Percentiles rank a stretch among this genome's conserved stretches.
Conservation (phyloP, 345 rosid species). For the Gynandropsis gynandra region DNA sequence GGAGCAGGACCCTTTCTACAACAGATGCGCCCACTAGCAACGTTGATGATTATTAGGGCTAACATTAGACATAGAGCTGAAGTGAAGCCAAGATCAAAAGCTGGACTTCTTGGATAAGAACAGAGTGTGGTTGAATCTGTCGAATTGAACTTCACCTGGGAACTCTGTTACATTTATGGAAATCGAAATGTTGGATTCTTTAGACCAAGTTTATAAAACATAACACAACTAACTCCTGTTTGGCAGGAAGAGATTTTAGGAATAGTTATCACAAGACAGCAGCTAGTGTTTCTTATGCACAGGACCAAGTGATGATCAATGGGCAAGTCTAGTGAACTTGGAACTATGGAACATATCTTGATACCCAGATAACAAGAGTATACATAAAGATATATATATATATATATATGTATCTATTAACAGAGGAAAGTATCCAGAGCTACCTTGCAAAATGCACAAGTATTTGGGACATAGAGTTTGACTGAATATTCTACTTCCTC, state of each 20-base stretch:
- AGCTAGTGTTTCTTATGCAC: too few relatives aligned
- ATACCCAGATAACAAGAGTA: too few relatives aligned
- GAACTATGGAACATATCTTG: too few relatives aligned
- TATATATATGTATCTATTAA: neutral
- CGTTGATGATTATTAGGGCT: conserved; percentile 55
- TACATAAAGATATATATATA: too few relatives aligned
- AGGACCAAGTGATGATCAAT: too few relatives aligned
- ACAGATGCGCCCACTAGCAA: conserved; percentile 69
- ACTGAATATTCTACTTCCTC: neutral
- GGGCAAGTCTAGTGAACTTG: too few relatives aligned
- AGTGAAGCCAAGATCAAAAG: conserved; percentile 57
- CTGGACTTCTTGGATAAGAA: conserved; percentile 64
- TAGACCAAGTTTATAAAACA: conserved; percentile 1
- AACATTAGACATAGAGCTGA: conserved; percentile 57
- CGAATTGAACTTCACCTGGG: conserved; percentile 41
- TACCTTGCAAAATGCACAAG: too few relatives aligned
- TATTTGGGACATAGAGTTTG: neutral
- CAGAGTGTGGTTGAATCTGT: conserved; percentile 41
- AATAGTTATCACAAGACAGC: too few relatives aligned
- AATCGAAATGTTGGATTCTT: neutral
- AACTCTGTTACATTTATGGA: conserved; percentile 38
- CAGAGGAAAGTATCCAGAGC: neutral
- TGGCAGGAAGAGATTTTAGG: too few relatives aligned
- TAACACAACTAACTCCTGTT: neutral
- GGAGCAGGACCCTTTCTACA: conserved; percentile 50